Evolutionary conservation across 169 alveolate species (phyloP).

Genomic region (Cyclospora cayetanensis): DNA sequence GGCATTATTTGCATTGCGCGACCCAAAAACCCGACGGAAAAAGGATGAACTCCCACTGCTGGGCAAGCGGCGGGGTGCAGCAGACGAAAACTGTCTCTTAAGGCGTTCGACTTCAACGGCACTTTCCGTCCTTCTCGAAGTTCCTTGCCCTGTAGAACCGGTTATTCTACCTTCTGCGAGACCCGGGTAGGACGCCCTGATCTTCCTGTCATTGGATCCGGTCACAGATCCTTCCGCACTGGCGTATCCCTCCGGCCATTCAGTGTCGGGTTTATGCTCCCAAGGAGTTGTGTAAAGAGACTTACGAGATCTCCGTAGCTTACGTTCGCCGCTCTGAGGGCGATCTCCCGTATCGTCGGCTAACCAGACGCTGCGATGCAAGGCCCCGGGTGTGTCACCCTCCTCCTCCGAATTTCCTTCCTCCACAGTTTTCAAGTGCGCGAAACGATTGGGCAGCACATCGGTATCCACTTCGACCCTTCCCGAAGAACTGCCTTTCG

Average conservation of each 20-base stretch:
- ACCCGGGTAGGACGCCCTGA: background rate
- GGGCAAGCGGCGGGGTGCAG: conserved; percentile 32
- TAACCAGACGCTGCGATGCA: background rate
- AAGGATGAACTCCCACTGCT: conserved; percentile 58
- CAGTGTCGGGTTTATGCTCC: background rate
- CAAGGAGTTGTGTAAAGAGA: background rate
- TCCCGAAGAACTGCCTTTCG: conserved; percentile 10
- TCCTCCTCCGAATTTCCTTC: conserved; percentile 6
- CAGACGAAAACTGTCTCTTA: background rate
- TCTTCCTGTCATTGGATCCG: background rate
- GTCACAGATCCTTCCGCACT: conserved; percentile 44
- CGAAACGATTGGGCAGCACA: background rate
- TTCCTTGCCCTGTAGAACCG: background rate
- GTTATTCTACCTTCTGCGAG: background rate
- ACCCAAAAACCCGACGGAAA: conserved; percentile 49
- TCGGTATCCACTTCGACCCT: background rate
- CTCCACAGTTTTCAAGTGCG: conserved; percentile 25
- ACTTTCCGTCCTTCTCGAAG: background rate
- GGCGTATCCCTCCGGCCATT: conserved; percentile 34
- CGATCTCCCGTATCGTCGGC: conserved; percentile 5
- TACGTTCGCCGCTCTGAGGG: background rate
- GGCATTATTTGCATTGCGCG: background rate
- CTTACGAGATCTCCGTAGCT: background rate
- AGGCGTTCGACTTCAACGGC: background rate
- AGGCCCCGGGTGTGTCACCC: conserved; percentile 37